These are phyloP conservation scores for Reticulascus tulasneorum DNA, from an alignment of 2,329 filamentous ascomycete genomes.

Conservation along the genomic window DNA sequence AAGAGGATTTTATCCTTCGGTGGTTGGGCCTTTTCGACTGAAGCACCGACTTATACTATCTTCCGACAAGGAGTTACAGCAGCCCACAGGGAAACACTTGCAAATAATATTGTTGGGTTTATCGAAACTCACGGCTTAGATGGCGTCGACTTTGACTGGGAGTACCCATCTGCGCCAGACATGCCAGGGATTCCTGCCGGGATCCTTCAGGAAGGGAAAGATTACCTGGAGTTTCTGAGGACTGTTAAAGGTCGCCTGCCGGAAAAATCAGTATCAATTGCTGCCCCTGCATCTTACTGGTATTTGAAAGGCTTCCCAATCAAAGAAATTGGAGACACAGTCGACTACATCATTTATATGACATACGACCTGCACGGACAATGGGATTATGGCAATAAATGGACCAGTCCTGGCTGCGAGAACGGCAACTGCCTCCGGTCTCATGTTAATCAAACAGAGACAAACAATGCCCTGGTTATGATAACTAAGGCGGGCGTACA, in stretches of 20 bases:
- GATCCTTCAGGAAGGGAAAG: constrained; percentile 16
- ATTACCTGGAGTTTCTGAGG: constrained; percentile 19
- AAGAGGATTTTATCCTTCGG: constrained; percentile 36
- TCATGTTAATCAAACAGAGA: constrained; percentile 34
- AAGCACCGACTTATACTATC: constrained; percentile 28
- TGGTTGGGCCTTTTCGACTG: constrained; percentile 39
- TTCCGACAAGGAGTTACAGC: constrained; percentile 27
- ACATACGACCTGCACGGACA: constrained; percentile 7
- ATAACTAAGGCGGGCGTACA: constrained; percentile 28
- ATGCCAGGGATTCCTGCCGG: constrained; percentile 19
- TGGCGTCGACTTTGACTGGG: constrained; percentile 40
- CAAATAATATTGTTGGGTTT: constrained; percentile 34
- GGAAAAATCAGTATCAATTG: constrained; percentile 11
- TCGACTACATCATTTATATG: constrained; percentile 18
- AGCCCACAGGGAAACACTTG: constrained; percentile 26
- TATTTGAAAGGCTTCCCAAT: constrained; percentile 17
- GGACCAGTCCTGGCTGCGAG: constrained; percentile 19
- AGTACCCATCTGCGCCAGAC: constrained; percentile 30
- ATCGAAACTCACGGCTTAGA: constrained; percentile 13
- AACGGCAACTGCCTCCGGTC: constrained; percentile 25
- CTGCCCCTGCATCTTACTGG: constrained; percentile 16
- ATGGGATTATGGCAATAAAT: background rate
- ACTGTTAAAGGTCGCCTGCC: constrained; percentile 6
- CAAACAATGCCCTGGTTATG: constrained; percentile 20
- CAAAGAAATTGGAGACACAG: constrained; percentile 10